Evolutionary conservation across 140 eudicot species (phyloP).

Genomic region (Stevia rebaudiana): DNA sequence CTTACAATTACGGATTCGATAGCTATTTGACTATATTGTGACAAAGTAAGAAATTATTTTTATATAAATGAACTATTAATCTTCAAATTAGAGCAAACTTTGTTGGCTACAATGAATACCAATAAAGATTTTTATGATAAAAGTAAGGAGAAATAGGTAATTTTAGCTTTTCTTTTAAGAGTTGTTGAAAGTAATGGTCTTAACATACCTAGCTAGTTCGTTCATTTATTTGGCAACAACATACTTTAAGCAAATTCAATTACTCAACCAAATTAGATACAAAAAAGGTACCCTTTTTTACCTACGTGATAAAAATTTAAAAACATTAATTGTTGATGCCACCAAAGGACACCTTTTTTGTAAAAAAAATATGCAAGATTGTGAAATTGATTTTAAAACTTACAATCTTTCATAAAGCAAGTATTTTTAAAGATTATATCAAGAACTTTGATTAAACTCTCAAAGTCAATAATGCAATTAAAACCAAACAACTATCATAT

Average conservation of each 20-base stretch:
- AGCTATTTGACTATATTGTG: not conserved
- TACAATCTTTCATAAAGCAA: slow-evolving; percentile 2
- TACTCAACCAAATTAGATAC: slow-evolving; percentile 24
- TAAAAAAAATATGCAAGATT: not conserved
- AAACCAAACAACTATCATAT: not conserved
- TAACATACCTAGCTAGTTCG: slow-evolving; percentile 6
- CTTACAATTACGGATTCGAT: not conserved
- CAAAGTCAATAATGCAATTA: slow-evolving; percentile 14
- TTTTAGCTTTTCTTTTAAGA: not conserved
- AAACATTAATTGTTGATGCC: slow-evolving; percentile 12
- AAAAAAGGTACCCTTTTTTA: slow-evolving; percentile 21
- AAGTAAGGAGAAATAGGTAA: not conserved
- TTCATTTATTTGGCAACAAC: slow-evolving; percentile 30
- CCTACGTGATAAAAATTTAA: slow-evolving; percentile 8
- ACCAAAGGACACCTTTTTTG: not conserved
- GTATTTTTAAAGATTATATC: not conserved
- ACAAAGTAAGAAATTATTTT: not conserved
- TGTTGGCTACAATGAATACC: slow-evolving; percentile 5
- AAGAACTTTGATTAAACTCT: slow-evolving; percentile 15
- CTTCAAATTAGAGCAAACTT: not conserved
- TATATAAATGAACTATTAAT: not conserved
- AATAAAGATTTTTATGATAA: not conserved
- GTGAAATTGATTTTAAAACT: not conserved
- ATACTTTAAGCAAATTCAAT: slow-evolving; percentile 18
- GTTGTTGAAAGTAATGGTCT: slow-evolving; percentile 4